phyloP scores from a whole-genome alignment of 2,329 filamentous ascomycete species.

The Alternaria arbusti region DNA sequence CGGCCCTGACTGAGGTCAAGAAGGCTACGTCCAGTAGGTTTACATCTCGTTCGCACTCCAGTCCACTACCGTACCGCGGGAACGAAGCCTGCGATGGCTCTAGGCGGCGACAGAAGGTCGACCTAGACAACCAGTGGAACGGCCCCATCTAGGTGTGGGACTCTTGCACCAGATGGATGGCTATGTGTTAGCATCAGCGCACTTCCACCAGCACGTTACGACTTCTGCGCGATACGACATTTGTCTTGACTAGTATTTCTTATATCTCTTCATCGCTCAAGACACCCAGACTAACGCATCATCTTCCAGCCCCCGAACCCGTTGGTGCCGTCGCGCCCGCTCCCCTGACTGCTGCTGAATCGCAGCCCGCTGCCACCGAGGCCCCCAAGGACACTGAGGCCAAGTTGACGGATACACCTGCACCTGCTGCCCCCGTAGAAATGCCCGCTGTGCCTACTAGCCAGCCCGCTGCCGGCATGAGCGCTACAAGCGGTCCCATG shows the following conservation, averaged over 20 bases:
- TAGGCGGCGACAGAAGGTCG: slow-evolving; percentile 29
- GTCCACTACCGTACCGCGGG: slow-evolving; percentile 8
- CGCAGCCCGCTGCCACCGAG: slow-evolving; percentile 29
- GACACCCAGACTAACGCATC: slow-evolving; percentile 32
- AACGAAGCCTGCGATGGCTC: slow-evolving; percentile 24
- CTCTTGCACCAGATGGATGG: background rate
- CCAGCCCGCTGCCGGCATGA: slow-evolving; percentile 46
- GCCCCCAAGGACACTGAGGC: slow-evolving; percentile 26
- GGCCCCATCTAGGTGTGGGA: slow-evolving; percentile 9
- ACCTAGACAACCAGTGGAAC: slow-evolving; percentile 16
- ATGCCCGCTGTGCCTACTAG: slow-evolving; percentile 32
- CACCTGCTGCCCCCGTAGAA: slow-evolving; percentile 24
- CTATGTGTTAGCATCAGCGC: background rate
- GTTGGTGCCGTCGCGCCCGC: slow-evolving; percentile 36
- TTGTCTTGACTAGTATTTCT: background rate
- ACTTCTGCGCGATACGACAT: slow-evolving; percentile 1
- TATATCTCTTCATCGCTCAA: slow-evolving; percentile 9
- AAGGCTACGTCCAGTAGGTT: slow-evolving; percentile 45
- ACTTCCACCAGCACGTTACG: slow-evolving; percentile 1
- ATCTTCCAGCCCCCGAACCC: slow-evolving; percentile 41
- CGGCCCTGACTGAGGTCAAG: slow-evolving; percentile 41
- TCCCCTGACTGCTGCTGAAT: slow-evolving; percentile 35
- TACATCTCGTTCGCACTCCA: slow-evolving; percentile 17
- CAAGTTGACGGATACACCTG: slow-evolving; percentile 16
- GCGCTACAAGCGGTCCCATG: slow-evolving; percentile 48